phyloP scores from a whole-genome alignment of 345 rosid genomes.

The Boechera retrofracta region DNA sequence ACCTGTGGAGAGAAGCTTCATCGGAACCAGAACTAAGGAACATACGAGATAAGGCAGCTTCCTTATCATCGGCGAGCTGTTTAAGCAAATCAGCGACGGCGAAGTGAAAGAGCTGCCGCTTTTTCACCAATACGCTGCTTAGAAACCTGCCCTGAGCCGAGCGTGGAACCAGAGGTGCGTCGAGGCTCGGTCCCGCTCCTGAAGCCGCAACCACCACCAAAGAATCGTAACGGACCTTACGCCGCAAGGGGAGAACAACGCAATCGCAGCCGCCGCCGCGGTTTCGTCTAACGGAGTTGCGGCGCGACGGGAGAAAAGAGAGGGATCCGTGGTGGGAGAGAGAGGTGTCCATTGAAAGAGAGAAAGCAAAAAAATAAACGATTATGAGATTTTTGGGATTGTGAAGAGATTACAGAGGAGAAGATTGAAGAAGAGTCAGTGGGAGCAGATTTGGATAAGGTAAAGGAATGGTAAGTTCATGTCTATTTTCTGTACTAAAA shows the following conservation, averaged over 20 bases:
- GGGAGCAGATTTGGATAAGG: conserved; percentile 38
- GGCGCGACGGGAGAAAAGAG: conserved; percentile 38
- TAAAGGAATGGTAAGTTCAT: background rate
- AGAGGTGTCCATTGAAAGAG: conserved; percentile 58
- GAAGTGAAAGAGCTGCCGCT: conserved; percentile 68
- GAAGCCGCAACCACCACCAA: conserved; percentile 40
- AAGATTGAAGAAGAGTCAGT: conserved; percentile 15
- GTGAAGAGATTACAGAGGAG: conserved; percentile 1
- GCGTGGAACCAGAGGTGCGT: conserved; percentile 71
- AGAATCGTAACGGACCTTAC: conserved; percentile 33
- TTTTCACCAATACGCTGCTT: conserved; percentile 67
- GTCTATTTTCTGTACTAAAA: too few relatives aligned
- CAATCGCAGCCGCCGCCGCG: conserved; percentile 5
- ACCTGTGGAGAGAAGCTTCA: conserved; percentile 83
- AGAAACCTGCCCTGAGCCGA: conserved; percentile 69
- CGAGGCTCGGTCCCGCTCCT: conserved; percentile 64
- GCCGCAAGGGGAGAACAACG: conserved; percentile 6
- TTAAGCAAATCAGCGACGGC: conserved; percentile 80
- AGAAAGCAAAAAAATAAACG: too few relatives aligned
- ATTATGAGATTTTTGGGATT: conserved; percentile 5
- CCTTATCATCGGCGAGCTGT: conserved; percentile 64
- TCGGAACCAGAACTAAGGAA: conserved; percentile 63
- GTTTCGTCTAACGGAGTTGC: background rate
- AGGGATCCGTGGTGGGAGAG: conserved; percentile 48
- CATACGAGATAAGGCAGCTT: conserved; percentile 65